Conservation (phyloP, 805 yeast genomes). For the Blastobotrys peoriensis region DNA sequence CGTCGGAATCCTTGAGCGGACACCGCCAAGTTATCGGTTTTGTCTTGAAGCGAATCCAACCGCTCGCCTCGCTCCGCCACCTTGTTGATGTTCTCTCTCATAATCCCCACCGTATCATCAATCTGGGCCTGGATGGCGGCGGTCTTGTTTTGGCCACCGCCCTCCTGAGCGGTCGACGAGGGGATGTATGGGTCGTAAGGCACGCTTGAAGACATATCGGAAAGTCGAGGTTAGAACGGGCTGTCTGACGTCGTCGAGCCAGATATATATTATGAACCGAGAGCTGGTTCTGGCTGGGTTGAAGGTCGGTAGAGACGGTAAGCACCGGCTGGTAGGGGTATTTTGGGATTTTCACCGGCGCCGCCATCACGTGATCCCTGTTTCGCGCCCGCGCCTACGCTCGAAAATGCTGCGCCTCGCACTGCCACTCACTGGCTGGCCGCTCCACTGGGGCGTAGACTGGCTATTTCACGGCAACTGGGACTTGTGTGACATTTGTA, state of each 20-base stretch:
- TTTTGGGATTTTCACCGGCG: neutral
- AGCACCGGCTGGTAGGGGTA: neutral
- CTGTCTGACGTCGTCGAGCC: neutral
- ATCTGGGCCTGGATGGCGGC: slow-evolving; percentile 89
- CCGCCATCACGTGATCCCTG: neutral
- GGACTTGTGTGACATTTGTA: too few relatives aligned
- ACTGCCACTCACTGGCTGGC: too few relatives aligned
- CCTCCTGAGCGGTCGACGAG: slow-evolving; percentile 33
- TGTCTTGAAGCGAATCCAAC: slow-evolving; percentile 83
- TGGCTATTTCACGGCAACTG: too few relatives aligned
- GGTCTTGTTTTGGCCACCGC: slow-evolving; percentile 47
- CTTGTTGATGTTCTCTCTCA: slow-evolving; percentile 94
- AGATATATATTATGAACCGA: neutral
- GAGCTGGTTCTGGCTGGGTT: neutral
- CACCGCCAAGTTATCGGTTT: slow-evolving; percentile 86
- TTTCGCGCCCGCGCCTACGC: neutral
- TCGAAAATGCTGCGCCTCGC: too few relatives aligned
- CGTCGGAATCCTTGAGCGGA: slow-evolving; percentile 92
- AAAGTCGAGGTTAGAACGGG: neutral
- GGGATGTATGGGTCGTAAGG: slow-evolving; percentile 87
- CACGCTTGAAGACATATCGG: slow-evolving; percentile 64
- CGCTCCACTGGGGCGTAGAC: too few relatives aligned
- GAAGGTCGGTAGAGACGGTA: neutral
- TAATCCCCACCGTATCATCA: slow-evolving; percentile 93
- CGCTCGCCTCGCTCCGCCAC: slow-evolving; percentile 95